Conservation (phyloP, 2,329 filamentous ascomycete genomes). For the Parascedosporium putredinis region DNA sequence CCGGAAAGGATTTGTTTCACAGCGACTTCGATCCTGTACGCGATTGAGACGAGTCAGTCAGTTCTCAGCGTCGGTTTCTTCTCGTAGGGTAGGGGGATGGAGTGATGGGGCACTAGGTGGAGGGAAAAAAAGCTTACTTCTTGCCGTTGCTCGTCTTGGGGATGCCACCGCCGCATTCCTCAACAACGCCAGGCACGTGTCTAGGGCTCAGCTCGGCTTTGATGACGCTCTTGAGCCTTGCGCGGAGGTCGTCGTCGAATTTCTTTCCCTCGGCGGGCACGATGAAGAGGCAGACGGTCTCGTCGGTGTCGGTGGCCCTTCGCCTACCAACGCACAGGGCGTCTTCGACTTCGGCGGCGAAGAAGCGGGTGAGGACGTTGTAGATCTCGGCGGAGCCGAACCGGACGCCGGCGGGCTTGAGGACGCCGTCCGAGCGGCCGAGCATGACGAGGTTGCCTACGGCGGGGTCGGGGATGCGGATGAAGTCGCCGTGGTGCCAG, state of each 20-base stretch:
- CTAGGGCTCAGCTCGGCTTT: conserved; percentile 73
- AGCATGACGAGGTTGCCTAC: conserved; percentile 84
- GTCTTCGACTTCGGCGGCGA: conserved; percentile 68
- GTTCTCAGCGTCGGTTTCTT: no score
- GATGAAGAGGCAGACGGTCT: conserved; percentile 81
- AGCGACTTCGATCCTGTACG: conserved; percentile 72
- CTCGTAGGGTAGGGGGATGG: no score
- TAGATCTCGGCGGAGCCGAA: conserved; percentile 96
- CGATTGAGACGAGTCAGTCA: no score
- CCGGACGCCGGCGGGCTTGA: conserved; percentile 84
- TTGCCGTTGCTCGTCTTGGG: conserved; percentile 92
- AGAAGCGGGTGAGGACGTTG: conserved; percentile 80
- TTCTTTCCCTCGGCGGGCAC: conserved; percentile 53
- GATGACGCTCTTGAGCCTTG: conserved; percentile 56
- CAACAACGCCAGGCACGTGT: conserved; percentile 78
- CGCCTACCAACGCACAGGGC: conserved; percentile 78
- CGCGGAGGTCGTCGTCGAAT: conserved; percentile 51
- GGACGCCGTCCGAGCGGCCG: conserved; percentile 79
- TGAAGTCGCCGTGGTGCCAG: conserved; percentile 95
- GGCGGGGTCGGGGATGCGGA: conserved; percentile 51
- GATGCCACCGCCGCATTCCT: conserved; percentile 69
- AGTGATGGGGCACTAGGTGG: neutral
- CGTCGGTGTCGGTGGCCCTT: conserved; percentile 61
- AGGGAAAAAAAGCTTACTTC: conserved; percentile 53
- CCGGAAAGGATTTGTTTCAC: conserved; percentile 95